phyloP scores from a whole-genome alignment of 495 filamentous ascomycete genomes.

The Penicillium atrosanguineum region DNA sequence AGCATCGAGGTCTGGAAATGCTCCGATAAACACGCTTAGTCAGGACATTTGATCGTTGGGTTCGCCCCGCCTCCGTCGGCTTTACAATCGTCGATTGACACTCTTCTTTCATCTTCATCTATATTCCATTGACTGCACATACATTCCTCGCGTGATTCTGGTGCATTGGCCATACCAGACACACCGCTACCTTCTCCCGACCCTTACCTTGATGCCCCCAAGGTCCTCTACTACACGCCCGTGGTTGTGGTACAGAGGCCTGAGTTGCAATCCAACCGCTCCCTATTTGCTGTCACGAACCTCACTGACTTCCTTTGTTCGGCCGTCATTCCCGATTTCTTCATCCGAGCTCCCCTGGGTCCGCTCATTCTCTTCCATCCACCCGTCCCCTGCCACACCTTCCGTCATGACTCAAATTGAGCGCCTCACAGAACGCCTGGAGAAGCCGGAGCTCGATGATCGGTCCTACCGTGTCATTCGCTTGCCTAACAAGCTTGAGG shows the following conservation, averaged over 20 bases:
- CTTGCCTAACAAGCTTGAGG: constrained; percentile 88
- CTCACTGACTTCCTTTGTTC: constrained; percentile 10
- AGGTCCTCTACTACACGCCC: constrained; percentile 39
- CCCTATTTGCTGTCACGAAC: constrained; percentile 20
- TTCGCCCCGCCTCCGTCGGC: constrained; percentile 2
- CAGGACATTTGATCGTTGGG: background rate
- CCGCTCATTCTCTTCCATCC: constrained; percentile 22
- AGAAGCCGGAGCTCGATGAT: constrained; percentile 86
- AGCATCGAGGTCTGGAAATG: too few relatives aligned
- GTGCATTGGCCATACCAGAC: constrained; percentile 5
- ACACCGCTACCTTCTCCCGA: constrained; percentile 1
- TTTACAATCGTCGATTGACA: constrained; percentile 2
- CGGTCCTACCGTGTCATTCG: constrained; percentile 84
- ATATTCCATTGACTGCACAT: background rate
- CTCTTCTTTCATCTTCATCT: constrained; percentile 5
- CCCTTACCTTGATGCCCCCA: constrained; percentile 39
- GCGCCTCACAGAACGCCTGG: constrained; percentile 73
- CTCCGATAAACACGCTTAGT: background rate
- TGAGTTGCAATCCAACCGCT: constrained; percentile 23
- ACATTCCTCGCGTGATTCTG: background rate
- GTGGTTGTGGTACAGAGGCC: constrained; percentile 36
- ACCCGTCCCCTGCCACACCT: constrained; percentile 19
- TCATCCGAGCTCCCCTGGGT: constrained; percentile 15
- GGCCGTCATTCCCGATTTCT: constrained; percentile 16
- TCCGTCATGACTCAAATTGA: constrained; percentile 52